phyloP scores from a whole-genome alignment of 2,329 filamentous ascomycete species.

The Volutella citrinella region DNA sequence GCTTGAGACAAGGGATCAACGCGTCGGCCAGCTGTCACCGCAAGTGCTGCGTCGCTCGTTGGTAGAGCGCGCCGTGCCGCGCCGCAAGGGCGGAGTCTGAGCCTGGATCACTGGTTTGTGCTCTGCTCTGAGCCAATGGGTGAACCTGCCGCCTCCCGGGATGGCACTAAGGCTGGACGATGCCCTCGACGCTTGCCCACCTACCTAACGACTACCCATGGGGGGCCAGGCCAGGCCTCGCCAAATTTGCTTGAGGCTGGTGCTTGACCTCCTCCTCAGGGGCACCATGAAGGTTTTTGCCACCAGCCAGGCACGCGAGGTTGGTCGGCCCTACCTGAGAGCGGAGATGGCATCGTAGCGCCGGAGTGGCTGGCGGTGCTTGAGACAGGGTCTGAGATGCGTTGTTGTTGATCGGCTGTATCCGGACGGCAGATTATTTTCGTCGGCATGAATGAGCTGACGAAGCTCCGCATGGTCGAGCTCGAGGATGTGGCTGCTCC shows the following conservation, averaged over 20 bases:
- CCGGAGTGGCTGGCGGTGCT: conserved; percentile 4
- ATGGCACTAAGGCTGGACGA: no score
- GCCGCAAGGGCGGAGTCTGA: conserved; percentile 14
- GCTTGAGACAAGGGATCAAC: conserved; percentile 17
- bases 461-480: conserved; percentile 5
- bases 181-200: no score
- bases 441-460: conserved; percentile 5
- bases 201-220: no score
- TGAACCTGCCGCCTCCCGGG: conserved; percentile 19
- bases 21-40: conserved; percentile 25
- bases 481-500: not conserved
- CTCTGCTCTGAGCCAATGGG: conserved; percentile 21
- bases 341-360: no score
- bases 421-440: conserved; percentile 21
- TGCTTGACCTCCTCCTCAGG: conserved; percentile 3
- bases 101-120: conserved; percentile 7
- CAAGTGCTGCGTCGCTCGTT: conserved; percentile 23
- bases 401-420: conserved; percentile 21
- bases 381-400: conserved; percentile 16
- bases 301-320: no score
- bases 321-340: no score
- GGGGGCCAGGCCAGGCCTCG: no score
- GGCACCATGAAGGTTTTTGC: no score
- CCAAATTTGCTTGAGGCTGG: conserved; percentile 8
- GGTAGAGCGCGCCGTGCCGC: conserved; percentile 11